Evolutionary conservation across 148 eudicot species (phyloP), one percentile per base, ranked within the genome.

Genomic region (Amaranthus hypochondriacus): DNA sequence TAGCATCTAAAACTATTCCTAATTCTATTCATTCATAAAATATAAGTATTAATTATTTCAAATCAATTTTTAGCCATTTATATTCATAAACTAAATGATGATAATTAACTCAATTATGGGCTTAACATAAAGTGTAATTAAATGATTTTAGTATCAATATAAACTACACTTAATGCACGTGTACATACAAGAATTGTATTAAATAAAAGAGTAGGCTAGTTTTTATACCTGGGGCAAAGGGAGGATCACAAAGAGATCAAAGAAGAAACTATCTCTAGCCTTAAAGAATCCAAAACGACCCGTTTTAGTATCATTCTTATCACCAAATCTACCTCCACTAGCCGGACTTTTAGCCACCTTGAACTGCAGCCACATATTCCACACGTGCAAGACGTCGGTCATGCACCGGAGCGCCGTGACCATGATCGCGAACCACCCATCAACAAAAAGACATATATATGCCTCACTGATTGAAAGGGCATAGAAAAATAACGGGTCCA

Each of bases 401-500:
- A 89, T 86, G 86, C 90, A 90, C 73, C 99, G 80, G 56, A 95
- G 81, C 8, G 75, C 89, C 0, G 93, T 95, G 28, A 95, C 88
- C 49, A 87, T 84, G 59, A 87, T 71, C 47, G 90, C 88, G 62
- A 92, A 87, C 99, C 99, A 95, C 72, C 97, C 99, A 55, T 95
- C 99, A 3, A 95, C 88, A 65, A 92, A 95, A 18, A 95, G 81
- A 73, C 94, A 87, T 85, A 95, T 76, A 78, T 88, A 89, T 6
- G 75, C 67, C 7, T 90, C 91, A 56, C 92, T 92, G 5, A 95
- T 86, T 0, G 97, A 92, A 10, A 95, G 83, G 0, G 96, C 81
- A 67, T 95, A 95, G 82, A 95, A 89, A 72, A 95, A 95, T 18
- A 95, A 81, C 0, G 99, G 99, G 75, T 95, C 99, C 28, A 95